Base-by-base conservation (phyloP, 768 basidiomycete species). In the Kwoniella sp. region DNA sequence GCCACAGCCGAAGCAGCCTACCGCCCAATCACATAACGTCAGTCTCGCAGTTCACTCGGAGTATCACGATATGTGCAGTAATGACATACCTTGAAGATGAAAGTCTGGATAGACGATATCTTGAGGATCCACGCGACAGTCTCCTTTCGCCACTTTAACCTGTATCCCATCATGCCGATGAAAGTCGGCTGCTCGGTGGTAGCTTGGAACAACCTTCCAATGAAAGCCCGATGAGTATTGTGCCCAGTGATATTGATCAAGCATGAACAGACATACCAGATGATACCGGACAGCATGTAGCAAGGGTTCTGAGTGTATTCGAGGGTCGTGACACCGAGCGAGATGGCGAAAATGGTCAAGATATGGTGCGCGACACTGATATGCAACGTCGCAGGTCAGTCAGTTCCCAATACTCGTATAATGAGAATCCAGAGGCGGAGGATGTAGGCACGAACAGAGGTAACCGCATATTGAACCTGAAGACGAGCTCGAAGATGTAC, bases 161-260 rank as follows among this genome's bases (percentile, higher is more conserved):
- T 66, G 50, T 75, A 75, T 2, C 71, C 71, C 20, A 70, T 45
- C 2, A 75, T 55, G 0, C 71, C 73, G 47, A 75, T 17, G 50
- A 75, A 75, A 7, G 69, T 70, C 2, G 63, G 50, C 41, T 75
- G 73, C 48, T 75, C 73, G 4, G 71, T 73, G 22, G 73, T 75
- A 1, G 73, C 73, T 63, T 75, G 73, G 60, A 74, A 72, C 22
- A 73, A 47, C 72, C 71, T 73, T n/a, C n/a, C 25, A 52, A n/a
- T 30, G 2, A 11, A 3, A 12, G 7, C 26, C 31, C 28, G 0
- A 26, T 26, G 1, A n/a, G 37, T 7, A 22, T 38, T 58, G 1
- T 5, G 4, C 47, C 15, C 23, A n/a, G 25, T n/a, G 38, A 3
- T 26, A 7, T 5, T 41, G 4, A 17, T 7, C 23, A 4, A 7